These are phyloP conservation scores for Asterophora lycoperdoides DNA, from an alignment of 768 basidiomycete genomes.

Conservation along the genomic window DNA sequence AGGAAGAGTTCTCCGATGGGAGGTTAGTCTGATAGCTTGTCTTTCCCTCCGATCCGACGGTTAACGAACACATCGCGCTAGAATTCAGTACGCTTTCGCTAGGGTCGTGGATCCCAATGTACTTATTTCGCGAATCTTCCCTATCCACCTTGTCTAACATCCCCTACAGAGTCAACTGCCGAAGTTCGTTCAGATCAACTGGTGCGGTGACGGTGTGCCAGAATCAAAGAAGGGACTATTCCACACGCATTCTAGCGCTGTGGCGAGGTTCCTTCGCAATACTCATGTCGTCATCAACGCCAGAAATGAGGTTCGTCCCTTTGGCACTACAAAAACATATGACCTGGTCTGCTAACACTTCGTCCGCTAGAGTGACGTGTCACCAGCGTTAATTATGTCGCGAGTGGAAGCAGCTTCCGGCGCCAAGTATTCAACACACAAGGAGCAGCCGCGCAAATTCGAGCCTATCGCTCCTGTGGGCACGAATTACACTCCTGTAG, in stretches of 20 bases:
- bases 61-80: constrained; percentile 26
- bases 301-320: constrained; percentile 71
- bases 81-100: constrained; percentile 92
- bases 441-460: constrained; percentile 64
- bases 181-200: constrained; percentile 94
- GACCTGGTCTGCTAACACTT: background rate
- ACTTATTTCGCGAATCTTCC: constrained; percentile 20
- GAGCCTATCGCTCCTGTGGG: constrained; percentile 84
- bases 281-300: constrained; percentile 85
- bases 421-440: constrained; percentile 84
- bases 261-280: constrained; percentile 76
- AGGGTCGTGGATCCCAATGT: constrained; percentile 85
- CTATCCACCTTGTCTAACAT: background rate
- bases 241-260: constrained; percentile 78
- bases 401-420: constrained; percentile 87
- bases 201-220: constrained; percentile 97
- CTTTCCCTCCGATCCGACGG: constrained; percentile 10
- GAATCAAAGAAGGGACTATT: constrained; percentile 90
- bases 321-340: background rate
- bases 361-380: constrained; percentile 64
- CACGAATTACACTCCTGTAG: constrained; percentile 71
- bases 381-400: constrained; percentile 75
- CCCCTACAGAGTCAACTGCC: constrained; percentile 63
- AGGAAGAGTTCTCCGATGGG: constrained; percentile 95
- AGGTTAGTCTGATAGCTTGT: constrained; percentile 44